Evolutionary conservation across 176 grass and related monocot species (phyloP), one percentile per base, ranked within the genome.

Genomic region (Pontederia crassipes): DNA sequence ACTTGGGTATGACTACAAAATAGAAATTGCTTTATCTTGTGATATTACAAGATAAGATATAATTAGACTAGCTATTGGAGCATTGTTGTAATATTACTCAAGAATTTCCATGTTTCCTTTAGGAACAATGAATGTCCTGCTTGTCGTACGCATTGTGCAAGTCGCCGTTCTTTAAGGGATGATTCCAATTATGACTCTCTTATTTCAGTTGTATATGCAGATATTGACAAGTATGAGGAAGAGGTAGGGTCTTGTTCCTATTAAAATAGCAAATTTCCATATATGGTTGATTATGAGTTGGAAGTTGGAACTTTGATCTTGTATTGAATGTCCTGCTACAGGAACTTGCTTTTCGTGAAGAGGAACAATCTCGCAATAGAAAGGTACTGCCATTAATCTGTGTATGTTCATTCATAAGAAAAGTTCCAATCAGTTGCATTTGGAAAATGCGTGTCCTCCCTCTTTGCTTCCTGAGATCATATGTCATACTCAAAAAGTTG

Each of bases 141-240:
- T 40, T 89, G 86, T 18, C 81, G 86, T 26, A 89, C 86, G 60
- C 86, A 89, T 69, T 89, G 86, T 77, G 86, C 86, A 65, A 89
- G 86, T 65, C 69, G 86, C 49, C 81, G 86, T 61, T 89, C 86
- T 66, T 81, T 89, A 58, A 85, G 86, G 79, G 82, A 89, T 9
- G 81, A 89, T 81, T 82, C 82, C 58, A 89, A 89, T 66, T 89
- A 85, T 76, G 86, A 89, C 76, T 78, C 82, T 16, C 61, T 89
- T 50, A 89, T 89, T 76, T 53, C 82, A 56, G 75, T 72, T 59
- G 75, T 89, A 28, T 89, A 89, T 76, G 82, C 86, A 49, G 75
- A 89, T 73, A 82, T 89, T 70, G 81, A 89, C 58, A 89, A 85
- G 62, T 89, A 86, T 0, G 86, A 89, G 75, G 81, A 89, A 85